A percentile compares a stretch with the other conserved stretches of the same genome.
Evolutionary conservation across 305 asterid species (phyloP).

Genomic region (Solanum hybrid): DNA sequence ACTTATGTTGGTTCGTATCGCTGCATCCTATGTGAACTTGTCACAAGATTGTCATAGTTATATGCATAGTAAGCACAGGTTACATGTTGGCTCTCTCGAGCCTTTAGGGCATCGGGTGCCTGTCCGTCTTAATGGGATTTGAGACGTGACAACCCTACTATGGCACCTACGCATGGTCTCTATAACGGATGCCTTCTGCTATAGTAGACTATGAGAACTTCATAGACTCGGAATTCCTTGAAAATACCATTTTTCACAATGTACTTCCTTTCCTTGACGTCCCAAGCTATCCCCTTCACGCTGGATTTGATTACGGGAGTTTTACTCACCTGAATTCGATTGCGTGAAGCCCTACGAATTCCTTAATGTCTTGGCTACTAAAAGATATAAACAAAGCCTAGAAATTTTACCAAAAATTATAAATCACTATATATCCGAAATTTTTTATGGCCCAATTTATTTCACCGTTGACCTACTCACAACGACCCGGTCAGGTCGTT

Average conservation of each 20-base stretch:
- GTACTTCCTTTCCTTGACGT: background rate
- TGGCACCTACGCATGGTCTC: background rate
- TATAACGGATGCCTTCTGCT: background rate
- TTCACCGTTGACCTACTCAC: background rate
- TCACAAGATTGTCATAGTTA: too few species aligned
- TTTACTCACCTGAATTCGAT: background rate
- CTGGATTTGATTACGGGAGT: background rate
- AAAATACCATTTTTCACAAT: background rate
- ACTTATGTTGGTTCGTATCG: too few species aligned
- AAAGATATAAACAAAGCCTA: background rate
- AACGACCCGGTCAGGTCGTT: background rate
- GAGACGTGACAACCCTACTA: background rate
- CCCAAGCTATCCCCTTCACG: background rate
- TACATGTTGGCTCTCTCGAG: too few species aligned
- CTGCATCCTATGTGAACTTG: too few species aligned
- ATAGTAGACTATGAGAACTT: background rate
- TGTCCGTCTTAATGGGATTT: too few species aligned
- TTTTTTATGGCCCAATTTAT: background rate
- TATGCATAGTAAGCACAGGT: too few species aligned
- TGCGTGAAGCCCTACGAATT: background rate
- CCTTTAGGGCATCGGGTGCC: too few species aligned
- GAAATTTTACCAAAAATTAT: background rate
- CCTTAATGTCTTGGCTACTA: background rate
- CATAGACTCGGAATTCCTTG: background rate
- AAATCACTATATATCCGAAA: background rate